phyloP scores from a whole-genome alignment of 768 basidiomycete species.

The Auriscalpium orientale region DNA sequence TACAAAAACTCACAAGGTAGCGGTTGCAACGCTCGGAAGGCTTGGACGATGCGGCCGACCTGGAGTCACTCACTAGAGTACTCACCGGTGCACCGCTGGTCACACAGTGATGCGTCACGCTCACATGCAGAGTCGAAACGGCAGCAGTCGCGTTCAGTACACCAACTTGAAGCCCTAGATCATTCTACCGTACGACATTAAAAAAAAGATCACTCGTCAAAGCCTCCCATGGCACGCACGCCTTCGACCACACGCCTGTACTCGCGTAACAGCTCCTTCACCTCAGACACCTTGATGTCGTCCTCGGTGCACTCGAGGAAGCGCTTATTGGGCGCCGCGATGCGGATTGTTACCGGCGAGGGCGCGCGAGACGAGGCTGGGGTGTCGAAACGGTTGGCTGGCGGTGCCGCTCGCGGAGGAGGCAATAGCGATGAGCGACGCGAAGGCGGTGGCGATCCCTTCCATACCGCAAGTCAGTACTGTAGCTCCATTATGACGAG shows the following conservation, averaged over 20 bases:
- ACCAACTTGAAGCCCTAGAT: no score
- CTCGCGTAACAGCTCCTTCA: conserved; percentile 71
- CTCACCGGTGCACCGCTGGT: no score
- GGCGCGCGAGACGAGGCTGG: conserved; percentile 32
- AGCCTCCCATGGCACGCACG: conserved; percentile 52
- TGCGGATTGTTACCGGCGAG: conserved; percentile 32
- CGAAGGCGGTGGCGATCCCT: conserved; percentile 31
- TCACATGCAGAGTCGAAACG: no score
- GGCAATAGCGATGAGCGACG: conserved; percentile 34
- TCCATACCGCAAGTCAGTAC: not conserved
- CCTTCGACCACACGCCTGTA: conserved; percentile 74
- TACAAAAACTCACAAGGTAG: no score
- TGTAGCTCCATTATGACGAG: not conserved
- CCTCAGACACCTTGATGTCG: conserved; percentile 76
- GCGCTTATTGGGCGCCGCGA: conserved; percentile 57
- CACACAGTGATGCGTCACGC: no score
- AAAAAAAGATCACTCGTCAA: conserved; percentile 24
- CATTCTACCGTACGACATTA: no score
- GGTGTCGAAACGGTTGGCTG: conserved; percentile 28
- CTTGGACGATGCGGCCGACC: no score
- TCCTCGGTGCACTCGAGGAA: conserved; percentile 68
- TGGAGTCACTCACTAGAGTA: no score
- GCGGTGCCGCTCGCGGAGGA: conserved; percentile 11
- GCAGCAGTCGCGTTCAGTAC: no score
- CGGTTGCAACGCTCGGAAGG: no score